Base-by-base conservation (phyloP, 306 rosid species). In the Begonia masoniana region DNA sequence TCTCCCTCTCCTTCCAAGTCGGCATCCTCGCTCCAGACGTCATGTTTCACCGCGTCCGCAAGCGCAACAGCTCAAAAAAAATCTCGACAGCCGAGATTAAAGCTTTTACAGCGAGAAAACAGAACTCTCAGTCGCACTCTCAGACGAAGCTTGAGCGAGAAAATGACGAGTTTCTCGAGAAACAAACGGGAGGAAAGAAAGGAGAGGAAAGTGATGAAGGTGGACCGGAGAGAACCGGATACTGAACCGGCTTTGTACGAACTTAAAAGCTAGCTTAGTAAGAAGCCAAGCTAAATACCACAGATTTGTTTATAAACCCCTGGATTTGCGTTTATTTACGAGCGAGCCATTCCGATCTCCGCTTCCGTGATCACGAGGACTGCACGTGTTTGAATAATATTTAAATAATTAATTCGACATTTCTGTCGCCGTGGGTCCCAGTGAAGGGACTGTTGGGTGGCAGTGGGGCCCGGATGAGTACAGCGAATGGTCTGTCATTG, bases 1-100 rank as follows among this genome's bases (percentile, higher is more conserved):
- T 79, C 57, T 79, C 85, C 57, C 85, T 75, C 67, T 79, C 85
- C 74, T 72, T 79, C 81, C 85, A 79, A 60, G 85, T 79, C 49
- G 85, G 85, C 81, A 79, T 75, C 69, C 85, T 75, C n/a, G 81
- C 10, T 14, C 78, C 85, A 13, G 78, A 65, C 56, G 85, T 66
- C 85, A 78, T 78, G 59, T 14, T 59, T 23, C 4, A 57, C 19
- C 2, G 26, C 60, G 31, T 12, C 51, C 12, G 62, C 14, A 24
- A 16, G 10, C 17, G 19, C 13, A 47, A 41, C 49, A 10, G 13
- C 14, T 45, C 49, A 11, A n/a, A 45, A n/a, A 43, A 45, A 45
- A 6, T 12, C 39, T 31, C 15, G 9, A 45, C n/a, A 45, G 15
- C 14, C 13, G n/a, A 45, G 49, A 45, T n/a, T 45, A 3, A 11